Evolutionary conservation across 371 early-diverging fungal genomes (phyloP).

Genomic region (Syncephalastrum contaminatum): DNA sequence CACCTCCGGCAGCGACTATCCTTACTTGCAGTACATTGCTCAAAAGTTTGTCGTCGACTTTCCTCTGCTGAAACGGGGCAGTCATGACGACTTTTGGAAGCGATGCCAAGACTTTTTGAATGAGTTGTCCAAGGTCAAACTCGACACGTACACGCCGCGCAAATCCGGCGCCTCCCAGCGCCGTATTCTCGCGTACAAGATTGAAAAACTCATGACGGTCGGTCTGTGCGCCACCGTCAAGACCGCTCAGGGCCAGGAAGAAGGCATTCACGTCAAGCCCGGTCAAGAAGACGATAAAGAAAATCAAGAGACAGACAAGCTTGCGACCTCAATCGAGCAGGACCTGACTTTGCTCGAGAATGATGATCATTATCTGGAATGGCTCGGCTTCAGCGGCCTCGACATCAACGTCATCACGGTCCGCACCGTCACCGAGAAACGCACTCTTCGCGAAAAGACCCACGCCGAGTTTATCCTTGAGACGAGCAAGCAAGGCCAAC

Average conservation of each 20-base stretch:
- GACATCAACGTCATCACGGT: slow-evolving; percentile 29
- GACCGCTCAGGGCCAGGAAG: slow-evolving; percentile 27
- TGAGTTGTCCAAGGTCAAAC: slow-evolving; percentile 22
- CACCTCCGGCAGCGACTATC: slow-evolving; percentile 12
- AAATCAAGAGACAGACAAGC: background rate
- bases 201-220: slow-evolving; percentile 21
- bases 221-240: slow-evolving; percentile 25
- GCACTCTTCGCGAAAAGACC: slow-evolving; percentile 20
- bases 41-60: slow-evolving; percentile 27
- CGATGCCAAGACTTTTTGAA: slow-evolving; percentile 27
- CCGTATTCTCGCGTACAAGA: slow-evolving; percentile 25
- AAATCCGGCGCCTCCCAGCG: slow-evolving; percentile 23
- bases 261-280: slow-evolving; percentile 14
- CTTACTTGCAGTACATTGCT: slow-evolving; percentile 26
- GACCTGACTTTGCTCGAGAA: slow-evolving; percentile 15
- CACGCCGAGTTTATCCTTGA: slow-evolving; percentile 36
- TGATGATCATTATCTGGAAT: slow-evolving; percentile 24
- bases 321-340: slow-evolving; percentile 6
- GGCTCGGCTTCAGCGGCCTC: slow-evolving; percentile 24
- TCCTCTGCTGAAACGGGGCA: slow-evolving; percentile 27
- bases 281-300: slow-evolving; percentile 8
- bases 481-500: slow-evolving; percentile 12
- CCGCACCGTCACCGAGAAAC: slow-evolving; percentile 22
- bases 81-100: slow-evolving; percentile 26
- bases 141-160: slow-evolving; percentile 22